Evolutionary conservation across 192 early-diverging fungal genomes (phyloP), one percentile per base, ranked within the genome.

Genomic region (Allomyces macrogynus): DNA sequence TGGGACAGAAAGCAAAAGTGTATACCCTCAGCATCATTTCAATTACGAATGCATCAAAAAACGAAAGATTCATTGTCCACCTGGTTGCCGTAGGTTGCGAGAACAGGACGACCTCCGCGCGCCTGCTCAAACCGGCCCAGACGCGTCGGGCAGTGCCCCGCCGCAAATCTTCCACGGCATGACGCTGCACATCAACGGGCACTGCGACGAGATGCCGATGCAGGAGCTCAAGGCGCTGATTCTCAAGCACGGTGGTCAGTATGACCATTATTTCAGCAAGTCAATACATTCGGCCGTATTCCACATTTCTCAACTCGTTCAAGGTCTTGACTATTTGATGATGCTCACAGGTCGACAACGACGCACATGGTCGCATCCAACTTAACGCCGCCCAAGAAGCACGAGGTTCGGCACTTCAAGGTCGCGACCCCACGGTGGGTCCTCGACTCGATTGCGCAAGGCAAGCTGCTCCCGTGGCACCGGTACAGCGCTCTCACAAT

Each of bases 341-440:
- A 8, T 8, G 3, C 32, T 40, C 32, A 40, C 32, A 40, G 32
- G 32, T 40, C 32, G 32, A 40, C 49, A n/a, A 57, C 49, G 16
- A 86, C 85, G 8, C 82, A 86, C 57, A 86, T 88, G 60, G 74
- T 88, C 43, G 84, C 87, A 0, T 75, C 81, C 20, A 82, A 78
- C 23, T 63, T 88, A 16, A 82, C 87, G 9, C 72, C 79, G 65
- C 64, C 81, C 24, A 88, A 88, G 67, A 80, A 81, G 62, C 76
- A 81, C 54, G 81, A 85, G 62, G 77, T 86, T 65, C 66, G 81
- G 24, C 72, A 74, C 40, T 88, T 86, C 72, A 80, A 79, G 40
- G 80, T 88, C 0, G 87, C 84, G 10, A 79, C 68, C 18, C 85
- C 87, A 24, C 78, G 78, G 24, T 95, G 93, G 93, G 72, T 95